Base-by-base conservation (phyloP, 768 basidiomycete genomes). In the Suillus lakei region DNA sequence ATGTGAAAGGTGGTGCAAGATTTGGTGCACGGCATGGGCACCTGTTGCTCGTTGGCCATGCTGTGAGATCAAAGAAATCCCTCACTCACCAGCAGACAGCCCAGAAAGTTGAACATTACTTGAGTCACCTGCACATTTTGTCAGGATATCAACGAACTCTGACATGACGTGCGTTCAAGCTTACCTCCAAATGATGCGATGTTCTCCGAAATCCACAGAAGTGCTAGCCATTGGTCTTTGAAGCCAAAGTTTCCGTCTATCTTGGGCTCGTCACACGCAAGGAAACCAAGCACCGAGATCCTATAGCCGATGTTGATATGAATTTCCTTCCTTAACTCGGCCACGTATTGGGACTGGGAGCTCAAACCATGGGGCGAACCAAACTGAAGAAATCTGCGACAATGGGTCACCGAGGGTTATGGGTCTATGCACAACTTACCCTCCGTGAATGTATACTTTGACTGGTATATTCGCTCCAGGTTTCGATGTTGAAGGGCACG, bases 251-350 rank as follows among this genome's bases (percentile, higher is more conserved):
- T 94, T 3, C 92, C 92, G 18, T 80, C 79, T 54, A 93, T 72
- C 48, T 77, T 72, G 15, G 90, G 90, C 64, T 84, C 74, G 53
- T 90, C 88, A 67, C 83, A 84, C 0, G 90, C 91, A 26, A 94
- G 78, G 71, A 92, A 94, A 0, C 92, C 92, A 69, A 93, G 90
- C 1, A 84, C 91, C 0, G 90, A 91, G 16, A 93, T 79, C 26
- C 91, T 86, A 72, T 92, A 92, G 41, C 90, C 91, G 15, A 93
- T 84, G 70, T 92, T 91, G 9, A 94, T 87, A 84, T 88, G 89
- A 18, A 94, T 84, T 75, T 92, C 88, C 5, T 84, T 84, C 26
- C 88, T 81, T 66, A 86, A 86, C 18, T 86, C 84, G 15, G 89
- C 81, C 46, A 90, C 80, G 71, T 86, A 89, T 69, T 93, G 91